phyloP scores from a whole-genome alignment of 176 grass and related monocot genomes.

The Eragrostis nindensis region DNA sequence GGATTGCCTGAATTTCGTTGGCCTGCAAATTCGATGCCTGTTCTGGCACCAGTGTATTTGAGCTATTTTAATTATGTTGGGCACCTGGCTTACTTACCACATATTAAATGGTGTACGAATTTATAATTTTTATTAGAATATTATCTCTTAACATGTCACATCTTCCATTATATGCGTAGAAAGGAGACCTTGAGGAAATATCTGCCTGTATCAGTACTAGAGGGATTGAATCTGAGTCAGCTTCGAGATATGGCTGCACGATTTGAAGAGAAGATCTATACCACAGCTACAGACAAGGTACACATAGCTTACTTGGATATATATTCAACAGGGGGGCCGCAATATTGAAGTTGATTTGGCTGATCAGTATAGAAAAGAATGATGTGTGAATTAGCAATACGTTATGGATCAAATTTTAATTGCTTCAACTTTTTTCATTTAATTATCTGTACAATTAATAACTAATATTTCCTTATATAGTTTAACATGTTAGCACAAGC shows the following conservation, averaged over 20 bases:
- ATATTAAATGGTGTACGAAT: no score
- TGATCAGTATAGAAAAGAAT: not conserved
- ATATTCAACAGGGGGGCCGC: no score
- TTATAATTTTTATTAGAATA: no score
- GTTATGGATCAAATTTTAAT: no score
- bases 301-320: not conserved
- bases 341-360: not conserved
- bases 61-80: no score
- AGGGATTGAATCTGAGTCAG: conserved; percentile 62
- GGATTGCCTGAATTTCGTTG: not conserved
- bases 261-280: conserved; percentile 80
- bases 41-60: no score
- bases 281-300: conserved; percentile 66
- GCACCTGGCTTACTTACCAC: no score
- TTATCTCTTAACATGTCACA: conserved; percentile 1
- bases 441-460: no score
- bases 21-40: no score
- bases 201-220: conserved; percentile 59
- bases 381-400: no score
- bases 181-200: conserved; percentile 78
- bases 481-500: no score
- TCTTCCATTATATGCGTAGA: conserved; percentile 47
- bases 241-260: conserved; percentile 63
- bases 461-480: no score
- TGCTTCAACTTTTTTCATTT: conserved; percentile 18